Evolutionary conservation across 2,329 filamentous ascomycete species (phyloP).

Genomic region (Beauveria asiatica): DNA sequence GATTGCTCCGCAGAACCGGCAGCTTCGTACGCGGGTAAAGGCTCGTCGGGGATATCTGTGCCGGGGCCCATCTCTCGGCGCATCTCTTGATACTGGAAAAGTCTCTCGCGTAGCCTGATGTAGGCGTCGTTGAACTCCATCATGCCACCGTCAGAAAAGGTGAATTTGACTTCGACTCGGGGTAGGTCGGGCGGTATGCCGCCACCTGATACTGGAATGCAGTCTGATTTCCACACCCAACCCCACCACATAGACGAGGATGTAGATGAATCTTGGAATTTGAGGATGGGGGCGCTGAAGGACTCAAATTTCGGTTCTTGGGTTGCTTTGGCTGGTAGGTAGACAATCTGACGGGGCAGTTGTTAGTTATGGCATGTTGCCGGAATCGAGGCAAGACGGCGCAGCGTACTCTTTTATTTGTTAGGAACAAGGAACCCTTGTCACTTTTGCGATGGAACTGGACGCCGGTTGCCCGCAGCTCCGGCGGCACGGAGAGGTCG

Average conservation of each 20-base stretch:
- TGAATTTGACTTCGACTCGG: conserved; percentile 72
- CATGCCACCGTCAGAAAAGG: conserved; percentile 91
- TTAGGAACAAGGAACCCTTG: conserved; percentile 69
- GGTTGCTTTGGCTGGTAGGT: conserved; percentile 66
- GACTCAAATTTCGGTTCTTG: conserved; percentile 60
- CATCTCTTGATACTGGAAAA: conserved; percentile 72
- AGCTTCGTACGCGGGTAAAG: conserved; percentile 79
- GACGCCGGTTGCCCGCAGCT: conserved; percentile 50
- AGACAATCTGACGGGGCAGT: conserved; percentile 58
- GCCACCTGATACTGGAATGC: conserved; percentile 74
- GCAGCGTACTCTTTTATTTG: conserved; percentile 68
- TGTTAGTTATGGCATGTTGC: conserved; percentile 6
- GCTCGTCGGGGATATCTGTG: conserved; percentile 67
- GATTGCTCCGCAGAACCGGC: conserved; percentile 26
- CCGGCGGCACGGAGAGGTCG: conserved; percentile 61
- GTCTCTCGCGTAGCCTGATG: conserved; percentile 73
- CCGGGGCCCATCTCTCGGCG: conserved; percentile 58
- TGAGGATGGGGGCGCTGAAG: conserved; percentile 81
- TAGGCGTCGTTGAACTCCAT: conserved; percentile 81
- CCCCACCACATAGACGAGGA: conserved; percentile 80
- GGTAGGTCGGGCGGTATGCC: conserved; percentile 68
- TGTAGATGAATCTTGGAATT: conserved; percentile 78
- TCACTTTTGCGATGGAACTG: conserved; percentile 64
- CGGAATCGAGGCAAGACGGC: background rate
- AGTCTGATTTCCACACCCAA: conserved; percentile 77